Conservation (phyloP, 805 yeast species). For the Wickerhamiella shivajii region DNA sequence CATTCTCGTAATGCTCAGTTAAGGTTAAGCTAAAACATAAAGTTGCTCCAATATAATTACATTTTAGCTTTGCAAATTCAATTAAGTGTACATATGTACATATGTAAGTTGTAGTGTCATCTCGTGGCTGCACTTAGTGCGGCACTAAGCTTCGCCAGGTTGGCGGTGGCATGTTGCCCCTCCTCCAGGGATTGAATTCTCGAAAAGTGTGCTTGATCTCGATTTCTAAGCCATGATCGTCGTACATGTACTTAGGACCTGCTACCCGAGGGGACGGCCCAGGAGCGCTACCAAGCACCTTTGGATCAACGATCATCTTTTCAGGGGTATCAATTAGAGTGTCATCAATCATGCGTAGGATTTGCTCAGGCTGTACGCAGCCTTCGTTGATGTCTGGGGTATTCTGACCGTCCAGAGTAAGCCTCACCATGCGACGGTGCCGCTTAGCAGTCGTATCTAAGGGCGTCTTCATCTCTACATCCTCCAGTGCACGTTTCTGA, state of each 20-base stretch:
- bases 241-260: constrained; percentile 16
- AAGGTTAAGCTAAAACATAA: too few species aligned
- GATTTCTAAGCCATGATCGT: constrained; percentile 6
- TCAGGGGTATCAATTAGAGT: constrained; percentile 26
- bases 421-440: too few species aligned
- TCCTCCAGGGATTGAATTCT: constrained; percentile 4
- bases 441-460: too few species aligned
- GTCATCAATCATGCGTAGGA: constrained; percentile 26
- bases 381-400: too few species aligned
- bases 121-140: constrained; percentile 1
- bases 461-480: constrained; percentile 9
- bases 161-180: constrained; percentile 7
- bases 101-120: constrained; percentile 3
- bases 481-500: constrained; percentile 9
- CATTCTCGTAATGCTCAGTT: too few species aligned
- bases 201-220: not conserved
- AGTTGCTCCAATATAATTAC: too few species aligned
- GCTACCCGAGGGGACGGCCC: constrained; percentile 18
- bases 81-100: not conserved
- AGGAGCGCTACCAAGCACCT: constrained; percentile 16
- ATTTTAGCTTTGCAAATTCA: not conserved
- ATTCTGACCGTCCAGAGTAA: too few species aligned
- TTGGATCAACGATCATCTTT: constrained; percentile 11
- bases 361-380: constrained; percentile 21
- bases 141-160: constrained; percentile 3